Evolutionary conservation across 345 rosid species (phyloP).

Genomic region (Pistacia integerrima): DNA sequence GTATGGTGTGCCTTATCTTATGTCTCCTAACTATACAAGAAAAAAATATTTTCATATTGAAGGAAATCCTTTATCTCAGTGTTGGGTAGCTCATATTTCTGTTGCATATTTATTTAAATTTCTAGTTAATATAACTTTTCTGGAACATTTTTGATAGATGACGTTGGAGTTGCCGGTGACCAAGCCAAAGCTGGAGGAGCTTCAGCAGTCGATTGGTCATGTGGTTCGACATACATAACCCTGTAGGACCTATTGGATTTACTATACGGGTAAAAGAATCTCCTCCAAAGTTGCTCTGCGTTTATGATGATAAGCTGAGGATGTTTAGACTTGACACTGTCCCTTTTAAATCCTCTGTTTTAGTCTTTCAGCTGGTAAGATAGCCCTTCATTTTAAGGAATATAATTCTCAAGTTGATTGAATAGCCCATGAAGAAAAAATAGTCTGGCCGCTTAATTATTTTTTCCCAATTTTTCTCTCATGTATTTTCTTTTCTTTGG

Average conservation of each 20-base stretch:
- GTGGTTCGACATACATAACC: constrained; percentile 35
- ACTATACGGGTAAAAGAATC: constrained; percentile 15
- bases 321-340: background rate
- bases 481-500: background rate
- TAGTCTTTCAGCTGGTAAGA: background rate
- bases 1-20: background rate
- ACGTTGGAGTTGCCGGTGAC: constrained; percentile 63
- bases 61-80: background rate
- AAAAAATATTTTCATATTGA: background rate
- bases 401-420: background rate
- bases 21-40: constrained; percentile 1
- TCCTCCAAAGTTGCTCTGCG: background rate
- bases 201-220: constrained; percentile 38
- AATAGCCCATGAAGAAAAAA: background rate
- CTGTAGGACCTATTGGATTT: constrained; percentile 7
- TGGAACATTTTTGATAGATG: constrained; percentile 43
- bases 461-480: background rate
- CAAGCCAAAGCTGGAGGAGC: constrained; percentile 49
- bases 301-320: constrained; percentile 11
- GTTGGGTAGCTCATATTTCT: constrained; percentile 11
- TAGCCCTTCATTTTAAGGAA: background rate
- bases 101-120: background rate
- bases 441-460: background rate
- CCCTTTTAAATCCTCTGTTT: background rate
- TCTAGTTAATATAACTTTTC: background rate